Base-by-base conservation (phyloP, 1,284 basidiomycete species). In the Malassezia furfur region DNA sequence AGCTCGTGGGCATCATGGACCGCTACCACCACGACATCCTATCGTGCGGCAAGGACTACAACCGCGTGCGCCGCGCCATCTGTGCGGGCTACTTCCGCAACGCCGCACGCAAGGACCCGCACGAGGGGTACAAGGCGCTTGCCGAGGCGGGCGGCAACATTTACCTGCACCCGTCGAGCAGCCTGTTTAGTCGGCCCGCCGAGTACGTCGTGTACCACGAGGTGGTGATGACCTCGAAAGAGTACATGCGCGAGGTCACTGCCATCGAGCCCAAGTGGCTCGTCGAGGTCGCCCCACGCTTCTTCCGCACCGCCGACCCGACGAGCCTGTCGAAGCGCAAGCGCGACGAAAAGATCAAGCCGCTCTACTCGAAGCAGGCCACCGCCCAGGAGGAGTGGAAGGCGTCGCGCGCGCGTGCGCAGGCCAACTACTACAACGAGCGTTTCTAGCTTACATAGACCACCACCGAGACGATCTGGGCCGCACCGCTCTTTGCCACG, bases 181-280 rank as follows among this genome's bases (percentile, higher is more conserved):
- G 91, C 8, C 79, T 99, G 19, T 98, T 98, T 81, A 96, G 96
- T 75, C 84, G 91, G 36, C 86, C 87, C 19, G 84, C 85, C 0
- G 85, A 87, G 74, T 86, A 84, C 82, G 64, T 65, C 45, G 65
- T 87, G 62, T 87, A 86, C 75, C 83, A 86, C 76, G 85, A 86
- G 66, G 75, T 87, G 60, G 81, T 86, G 52, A 77, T 85, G 57
- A 86, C 84, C 12, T 84, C 83, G 41, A 66, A 72, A 59, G 91
- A 96, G 77, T 96, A 96, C 76, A 94, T 91, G 79, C 88, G 71
- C 17, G 91, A 91, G 67, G 89, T 91, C 28, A 96, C 90, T 1
- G 88, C 90, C 0, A 84, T 99, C 58, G 94, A 98, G 75, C 91
- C 94, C 2, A 94, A 96, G 77, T 99, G 94, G 94, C 82, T 98